Conservation (phyloP, 1,284 basidiomycete genomes). For the Prillingera fragicola region DNA sequence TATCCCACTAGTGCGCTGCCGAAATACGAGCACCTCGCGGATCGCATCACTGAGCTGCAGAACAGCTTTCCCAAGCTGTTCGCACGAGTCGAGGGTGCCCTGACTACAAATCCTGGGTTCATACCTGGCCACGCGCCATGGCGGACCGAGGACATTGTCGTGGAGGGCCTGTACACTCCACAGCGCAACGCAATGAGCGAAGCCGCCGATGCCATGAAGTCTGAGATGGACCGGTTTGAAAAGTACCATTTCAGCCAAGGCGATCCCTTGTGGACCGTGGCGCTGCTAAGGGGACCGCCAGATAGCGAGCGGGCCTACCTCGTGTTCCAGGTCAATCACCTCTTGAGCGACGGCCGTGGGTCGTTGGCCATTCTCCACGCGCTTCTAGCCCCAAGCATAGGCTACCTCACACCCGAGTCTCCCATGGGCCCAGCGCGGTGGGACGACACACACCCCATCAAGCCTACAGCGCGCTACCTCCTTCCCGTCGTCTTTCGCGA, state of each 20-base stretch:
- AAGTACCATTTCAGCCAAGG: neutral
- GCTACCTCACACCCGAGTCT: constrained; percentile 3
- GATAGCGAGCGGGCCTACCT: constrained; percentile 27
- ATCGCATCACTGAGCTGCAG: no score
- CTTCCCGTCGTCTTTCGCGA: constrained; percentile 26
- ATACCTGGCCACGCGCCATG: neutral
- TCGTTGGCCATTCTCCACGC: neutral
- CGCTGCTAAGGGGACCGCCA: neutral
- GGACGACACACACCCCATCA: constrained; percentile 24
- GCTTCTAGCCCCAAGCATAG: constrained; percentile 4
- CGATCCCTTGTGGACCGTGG: constrained; percentile 9
- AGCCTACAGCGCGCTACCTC: constrained; percentile 17
- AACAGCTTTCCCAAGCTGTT: no score
- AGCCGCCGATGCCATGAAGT: neutral
- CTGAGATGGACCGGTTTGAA: neutral
- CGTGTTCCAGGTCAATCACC: constrained; percentile 5
- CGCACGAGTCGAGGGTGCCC: no score
- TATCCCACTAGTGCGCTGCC: no score
- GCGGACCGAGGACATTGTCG: neutral
- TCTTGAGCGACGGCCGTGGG: constrained; percentile 10
- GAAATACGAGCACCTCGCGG: no score
- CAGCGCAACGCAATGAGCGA: neutral
- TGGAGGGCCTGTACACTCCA: neutral
- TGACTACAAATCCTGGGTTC: no score
- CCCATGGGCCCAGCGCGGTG: constrained; percentile 8